Base-by-base conservation (phyloP, 2,329 filamentous ascomycete species). In the Pseudogymnoascus sp. region DNA sequence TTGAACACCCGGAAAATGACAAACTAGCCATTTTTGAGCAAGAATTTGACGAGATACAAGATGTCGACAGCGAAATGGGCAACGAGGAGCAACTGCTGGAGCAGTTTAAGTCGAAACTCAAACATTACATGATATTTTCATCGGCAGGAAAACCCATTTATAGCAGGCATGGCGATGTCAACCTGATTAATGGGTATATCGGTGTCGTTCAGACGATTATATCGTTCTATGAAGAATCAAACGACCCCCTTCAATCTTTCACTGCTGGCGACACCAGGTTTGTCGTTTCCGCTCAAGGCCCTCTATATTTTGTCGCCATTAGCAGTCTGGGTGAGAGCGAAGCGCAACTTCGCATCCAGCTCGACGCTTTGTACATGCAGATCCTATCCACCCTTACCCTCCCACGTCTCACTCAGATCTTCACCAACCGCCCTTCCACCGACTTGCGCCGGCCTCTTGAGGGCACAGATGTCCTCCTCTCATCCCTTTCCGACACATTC, bases 81-180 rank as follows among this genome's bases (percentile, higher is more conserved):
- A 84, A 86, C 66, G 82, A 88, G 78, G 73, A 75, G 55, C 72
- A 75, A 35, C 72, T 76, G 25, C 79, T 96, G 41, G 77, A 79
- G 14, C 80, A 86, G 66, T 99, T 92, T 92, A 94, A 92, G 72
- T 85, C 89, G 38, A 97, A 97, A 77, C 81, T 92, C 66, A 99
- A 99, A 75, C 94, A 99, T 75, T 99, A 96, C 74, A 85, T 99
- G 76, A 96, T 99, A 69, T 79, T 99, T 1, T 97, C 94, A 2
- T 93, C 92, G 12, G 93, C 95, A 8, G 94, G 94, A 19, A 99
- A 99, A 74, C 95, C 94, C 9, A 95, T 99, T 58, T 99, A 93
- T 81, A 97, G 92, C 71, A 85, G 95, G 58, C 93, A 99, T 72
- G 94, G 95, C 41, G 91, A 97, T 68, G 83, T 96, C 67, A 86